These are phyloP conservation scores for Xylaria palmicola DNA, from an alignment of 495 filamentous ascomycete species.

Conservation along the genomic window DNA sequence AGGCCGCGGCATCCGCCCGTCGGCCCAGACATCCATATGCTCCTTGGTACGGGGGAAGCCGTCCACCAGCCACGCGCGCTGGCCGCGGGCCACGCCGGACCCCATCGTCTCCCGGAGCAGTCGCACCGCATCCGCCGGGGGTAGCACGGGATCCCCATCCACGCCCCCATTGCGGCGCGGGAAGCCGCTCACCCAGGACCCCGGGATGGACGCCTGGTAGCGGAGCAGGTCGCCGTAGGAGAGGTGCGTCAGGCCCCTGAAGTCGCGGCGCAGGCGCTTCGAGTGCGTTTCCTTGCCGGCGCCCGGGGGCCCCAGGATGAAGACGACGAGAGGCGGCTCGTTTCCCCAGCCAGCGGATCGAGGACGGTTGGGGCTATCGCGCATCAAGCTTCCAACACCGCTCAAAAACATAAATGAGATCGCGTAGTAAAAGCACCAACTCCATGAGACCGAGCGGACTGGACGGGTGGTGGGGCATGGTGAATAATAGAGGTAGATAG, in stretches of 20 bases:
- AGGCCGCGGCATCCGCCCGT: constrained; percentile 7
- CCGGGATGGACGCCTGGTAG: constrained; percentile 21
- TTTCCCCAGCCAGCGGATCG: neutral
- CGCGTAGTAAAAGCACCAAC: too few species aligned
- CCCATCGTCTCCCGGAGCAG: constrained; percentile 15
- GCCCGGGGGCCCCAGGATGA: constrained; percentile 57
- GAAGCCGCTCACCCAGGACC: constrained; percentile 21
- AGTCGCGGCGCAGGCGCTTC: neutral
- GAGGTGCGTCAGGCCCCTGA: constrained; percentile 17
- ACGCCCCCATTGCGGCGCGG: constrained; percentile 9
- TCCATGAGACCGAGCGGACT: too few species aligned
- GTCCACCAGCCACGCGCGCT: constrained; percentile 20
- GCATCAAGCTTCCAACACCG: too few species aligned
- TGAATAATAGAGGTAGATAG: too few species aligned
- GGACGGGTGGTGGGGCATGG: too few species aligned
- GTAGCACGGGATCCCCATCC: constrained; percentile 7
- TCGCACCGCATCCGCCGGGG: constrained; percentile 4
- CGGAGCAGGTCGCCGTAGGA: constrained; percentile 22
- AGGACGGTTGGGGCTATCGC: too few species aligned
- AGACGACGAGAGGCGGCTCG: constrained; percentile 24
- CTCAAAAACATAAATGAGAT: too few species aligned
- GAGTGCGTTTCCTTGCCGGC: constrained; percentile 54
- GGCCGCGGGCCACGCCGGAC: constrained; percentile 1
- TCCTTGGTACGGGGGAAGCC: constrained; percentile 17
- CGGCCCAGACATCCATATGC: constrained; percentile 11